Conservation (phyloP, 2,329 filamentous ascomycete genomes). For the Colletotrichum endophyticum region DNA sequence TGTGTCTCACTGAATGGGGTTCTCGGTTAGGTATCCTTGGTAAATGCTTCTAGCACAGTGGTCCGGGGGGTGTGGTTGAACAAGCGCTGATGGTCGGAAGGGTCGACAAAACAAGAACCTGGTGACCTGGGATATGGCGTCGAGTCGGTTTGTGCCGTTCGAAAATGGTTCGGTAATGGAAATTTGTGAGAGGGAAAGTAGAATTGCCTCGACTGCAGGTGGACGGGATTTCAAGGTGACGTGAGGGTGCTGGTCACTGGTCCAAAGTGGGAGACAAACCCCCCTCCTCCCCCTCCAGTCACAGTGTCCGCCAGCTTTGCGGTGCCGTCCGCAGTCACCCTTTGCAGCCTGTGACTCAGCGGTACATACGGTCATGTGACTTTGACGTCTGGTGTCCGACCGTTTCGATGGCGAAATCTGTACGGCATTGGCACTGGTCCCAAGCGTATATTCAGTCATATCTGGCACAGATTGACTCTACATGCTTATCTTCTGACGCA, state of each 20-base stretch:
- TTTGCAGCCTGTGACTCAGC: not conserved
- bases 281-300: not conserved
- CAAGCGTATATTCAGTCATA: not conserved
- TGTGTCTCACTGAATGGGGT: conserved; percentile 17
- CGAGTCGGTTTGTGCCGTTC: not conserved
- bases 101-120: not conserved
- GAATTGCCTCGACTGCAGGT: conserved; percentile 1
- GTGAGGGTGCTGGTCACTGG: conserved; percentile 5
- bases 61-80: not conserved
- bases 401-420: not conserved
- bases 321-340: not conserved
- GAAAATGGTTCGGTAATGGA: conserved; percentile 1
- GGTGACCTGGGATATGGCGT: not conserved
- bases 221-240: conserved; percentile 16
- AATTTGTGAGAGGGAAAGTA: conserved; percentile 7
- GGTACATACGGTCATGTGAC: not conserved
- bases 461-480: not conserved
- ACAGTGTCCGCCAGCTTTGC: not conserved
- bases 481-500: not conserved
- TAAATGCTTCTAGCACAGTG: not conserved
- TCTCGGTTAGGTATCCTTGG: conserved; percentile 21
- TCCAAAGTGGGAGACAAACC: not conserved
- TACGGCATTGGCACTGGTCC: not conserved
- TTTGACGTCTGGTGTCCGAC: not conserved
- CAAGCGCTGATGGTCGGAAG: not conserved